These are phyloP conservation scores for Dimocarpus longan DNA, from an alignment of 345 rosid species.

Conservation along the genomic window DNA sequence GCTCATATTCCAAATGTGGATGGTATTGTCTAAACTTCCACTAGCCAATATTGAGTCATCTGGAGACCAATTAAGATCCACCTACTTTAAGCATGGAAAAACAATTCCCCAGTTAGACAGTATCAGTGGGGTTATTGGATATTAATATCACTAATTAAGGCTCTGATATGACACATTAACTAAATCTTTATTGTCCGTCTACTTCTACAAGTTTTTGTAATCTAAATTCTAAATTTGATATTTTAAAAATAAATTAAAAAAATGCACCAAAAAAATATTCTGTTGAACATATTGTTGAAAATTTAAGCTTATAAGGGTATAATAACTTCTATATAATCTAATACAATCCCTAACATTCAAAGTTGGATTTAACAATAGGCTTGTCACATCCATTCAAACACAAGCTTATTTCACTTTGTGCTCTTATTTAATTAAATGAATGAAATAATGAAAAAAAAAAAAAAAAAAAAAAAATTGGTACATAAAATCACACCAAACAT, in stretches of 20 bases:
- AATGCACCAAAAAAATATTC: conserved; percentile 8
- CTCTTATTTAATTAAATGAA: neutral
- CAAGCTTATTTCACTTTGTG: neutral
- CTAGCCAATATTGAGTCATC: conserved; percentile 96
- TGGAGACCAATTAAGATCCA: conserved; percentile 99
- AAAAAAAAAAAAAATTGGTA: neutral
- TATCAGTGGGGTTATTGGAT: conserved; percentile 20
- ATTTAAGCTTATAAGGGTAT: neutral
- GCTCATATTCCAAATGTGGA: conserved; percentile 95
- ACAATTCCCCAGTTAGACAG: conserved; percentile 46
- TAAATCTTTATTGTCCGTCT: neutral
- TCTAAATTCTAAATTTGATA: neutral
- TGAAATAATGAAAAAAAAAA: too few species aligned
- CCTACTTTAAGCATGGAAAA: conserved; percentile 84
- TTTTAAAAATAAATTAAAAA: conserved; percentile 3
- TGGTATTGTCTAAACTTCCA: conserved; percentile 96
- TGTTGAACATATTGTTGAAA: neutral
- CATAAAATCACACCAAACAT: neutral
- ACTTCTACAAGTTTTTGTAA: neutral
- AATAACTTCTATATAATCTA: neutral
- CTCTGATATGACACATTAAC: neutral
- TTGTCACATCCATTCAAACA: neutral
- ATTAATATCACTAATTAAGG: conserved; percentile 11
- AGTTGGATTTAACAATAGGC: neutral
- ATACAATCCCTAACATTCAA: neutral